Conservation (phyloP, 768 basidiomycete species). For the Artomyces pyxidatus region DNA sequence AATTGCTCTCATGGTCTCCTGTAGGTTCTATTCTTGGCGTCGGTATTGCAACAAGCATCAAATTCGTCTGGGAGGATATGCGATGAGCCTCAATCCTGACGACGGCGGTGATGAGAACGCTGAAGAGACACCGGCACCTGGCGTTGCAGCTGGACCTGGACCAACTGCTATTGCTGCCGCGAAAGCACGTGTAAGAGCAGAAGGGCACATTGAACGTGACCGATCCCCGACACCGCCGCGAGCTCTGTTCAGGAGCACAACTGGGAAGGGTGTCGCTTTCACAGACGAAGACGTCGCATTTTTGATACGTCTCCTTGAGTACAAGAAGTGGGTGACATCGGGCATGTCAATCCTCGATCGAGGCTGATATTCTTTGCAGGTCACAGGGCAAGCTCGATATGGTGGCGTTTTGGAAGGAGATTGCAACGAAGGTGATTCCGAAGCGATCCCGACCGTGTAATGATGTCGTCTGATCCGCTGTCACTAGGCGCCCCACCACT, state of each 20-base stretch:
- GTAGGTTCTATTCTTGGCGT: constrained; percentile 84
- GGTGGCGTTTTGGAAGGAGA: constrained; percentile 76
- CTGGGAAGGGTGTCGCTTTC: constrained; percentile 86
- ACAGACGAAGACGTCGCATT: constrained; percentile 78
- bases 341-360: neutral
- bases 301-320: constrained; percentile 68
- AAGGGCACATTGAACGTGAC: constrained; percentile 34
- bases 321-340: constrained; percentile 47
- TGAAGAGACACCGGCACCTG: constrained; percentile 18
- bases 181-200: constrained; percentile 31
- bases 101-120: constrained; percentile 39
- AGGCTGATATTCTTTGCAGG: constrained; percentile 25
- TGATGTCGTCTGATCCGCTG: neutral
- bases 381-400: constrained; percentile 59
- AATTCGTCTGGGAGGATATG: constrained; percentile 79
- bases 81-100: constrained; percentile 69
- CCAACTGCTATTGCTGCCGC: constrained; percentile 34
- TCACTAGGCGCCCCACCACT: constrained; percentile 75
- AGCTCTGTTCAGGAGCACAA: constrained; percentile 75
- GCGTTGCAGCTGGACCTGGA: constrained; percentile 28
- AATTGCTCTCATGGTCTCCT: constrained; percentile 4
- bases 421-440: constrained; percentile 49
- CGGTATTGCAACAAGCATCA: constrained; percentile 91
- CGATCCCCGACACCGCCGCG: constrained; percentile 77
- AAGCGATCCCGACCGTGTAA: constrained; percentile 5